Conservation (phyloP, 2,329 filamentous ascomycete genomes). For the Fusarium sp. region DNA sequence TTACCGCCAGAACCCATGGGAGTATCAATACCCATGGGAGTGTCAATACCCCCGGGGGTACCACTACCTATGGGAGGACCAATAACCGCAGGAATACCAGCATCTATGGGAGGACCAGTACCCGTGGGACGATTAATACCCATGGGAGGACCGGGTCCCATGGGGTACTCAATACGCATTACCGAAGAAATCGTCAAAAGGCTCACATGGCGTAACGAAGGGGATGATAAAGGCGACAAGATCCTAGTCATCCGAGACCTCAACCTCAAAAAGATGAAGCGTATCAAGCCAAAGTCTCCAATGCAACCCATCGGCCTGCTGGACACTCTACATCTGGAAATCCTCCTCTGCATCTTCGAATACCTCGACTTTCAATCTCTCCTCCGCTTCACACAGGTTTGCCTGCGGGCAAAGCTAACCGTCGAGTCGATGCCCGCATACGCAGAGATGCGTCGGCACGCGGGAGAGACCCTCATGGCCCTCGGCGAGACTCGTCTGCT, state of each 20-base stretch:
- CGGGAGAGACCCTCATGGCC: constrained; percentile 31
- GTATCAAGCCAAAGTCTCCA: neutral
- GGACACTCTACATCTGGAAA: constrained; percentile 35
- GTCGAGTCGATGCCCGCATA: constrained; percentile 46
- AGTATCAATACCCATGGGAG: too few species aligned
- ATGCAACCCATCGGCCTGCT: constrained; percentile 35
- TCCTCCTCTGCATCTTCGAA: constrained; percentile 31
- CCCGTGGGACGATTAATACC: too few species aligned
- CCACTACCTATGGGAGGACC: too few species aligned
- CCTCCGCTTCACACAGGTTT: constrained; percentile 38
- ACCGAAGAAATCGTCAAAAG: neutral
- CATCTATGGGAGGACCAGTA: too few species aligned
- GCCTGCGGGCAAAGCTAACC: constrained; percentile 26
- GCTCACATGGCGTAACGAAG: neutral
- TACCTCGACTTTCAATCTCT: constrained; percentile 41
- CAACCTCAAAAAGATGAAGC: neutral
- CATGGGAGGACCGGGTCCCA: too few species aligned
- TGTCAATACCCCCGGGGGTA: too few species aligned
- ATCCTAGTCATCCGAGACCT: neutral
- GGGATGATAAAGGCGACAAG: neutral
- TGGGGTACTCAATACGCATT: neutral
- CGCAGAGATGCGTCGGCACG: constrained; percentile 55
- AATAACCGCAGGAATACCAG: too few species aligned
- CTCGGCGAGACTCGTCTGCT: constrained; percentile 32
- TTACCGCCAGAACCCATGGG: neutral